A percentile compares a stretch with the other conserved stretches of the same genome.
Evolutionary conservation across 1,139 yeast genomes (phyloP).

Genomic region (Kurtzmaniella quercitrusa): DNA sequence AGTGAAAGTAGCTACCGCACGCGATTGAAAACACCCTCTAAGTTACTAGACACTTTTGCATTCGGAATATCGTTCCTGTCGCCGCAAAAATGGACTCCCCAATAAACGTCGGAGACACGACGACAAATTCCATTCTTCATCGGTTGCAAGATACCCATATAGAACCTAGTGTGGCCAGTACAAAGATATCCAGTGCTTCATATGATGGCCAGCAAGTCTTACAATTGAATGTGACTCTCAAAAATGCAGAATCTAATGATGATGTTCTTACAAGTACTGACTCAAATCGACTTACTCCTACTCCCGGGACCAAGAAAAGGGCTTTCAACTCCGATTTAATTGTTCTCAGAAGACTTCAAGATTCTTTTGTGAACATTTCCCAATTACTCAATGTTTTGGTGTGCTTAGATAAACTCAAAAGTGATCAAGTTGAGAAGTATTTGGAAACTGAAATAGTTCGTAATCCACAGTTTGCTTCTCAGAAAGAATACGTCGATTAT

Average conservation of each 20-base stretch:
- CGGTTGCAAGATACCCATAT: slow-evolving; percentile 37
- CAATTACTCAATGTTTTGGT: slow-evolving; percentile 36
- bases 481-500: slow-evolving; percentile 19
- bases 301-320: background rate
- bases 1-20: background rate
- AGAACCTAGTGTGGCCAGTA: slow-evolving; percentile 16
- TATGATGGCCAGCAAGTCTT: slow-evolving; percentile 39
- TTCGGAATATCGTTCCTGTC: no score
- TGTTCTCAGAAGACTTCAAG: slow-evolving; percentile 42
- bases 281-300: background rate
- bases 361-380: slow-evolving; percentile 39
- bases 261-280: slow-evolving; percentile 4
- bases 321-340: slow-evolving; percentile 10
- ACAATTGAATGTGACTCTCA: slow-evolving; percentile 26
- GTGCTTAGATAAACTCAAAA: slow-evolving; percentile 23
- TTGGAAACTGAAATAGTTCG: slow-evolving; percentile 31
- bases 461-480: slow-evolving; percentile 24
- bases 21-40: background rate
- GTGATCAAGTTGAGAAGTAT: slow-evolving; percentile 25
- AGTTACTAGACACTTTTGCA: no score
- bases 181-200: slow-evolving; percentile 27
- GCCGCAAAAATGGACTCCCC: slow-evolving; percentile 48
- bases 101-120: slow-evolving; percentile 40
- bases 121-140: slow-evolving; percentile 39
- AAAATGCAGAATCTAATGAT: slow-evolving; percentile 3